phyloP scores from a whole-genome alignment of 108 stramenopile species.

The Cyclostephanos tholiformis region DNA sequence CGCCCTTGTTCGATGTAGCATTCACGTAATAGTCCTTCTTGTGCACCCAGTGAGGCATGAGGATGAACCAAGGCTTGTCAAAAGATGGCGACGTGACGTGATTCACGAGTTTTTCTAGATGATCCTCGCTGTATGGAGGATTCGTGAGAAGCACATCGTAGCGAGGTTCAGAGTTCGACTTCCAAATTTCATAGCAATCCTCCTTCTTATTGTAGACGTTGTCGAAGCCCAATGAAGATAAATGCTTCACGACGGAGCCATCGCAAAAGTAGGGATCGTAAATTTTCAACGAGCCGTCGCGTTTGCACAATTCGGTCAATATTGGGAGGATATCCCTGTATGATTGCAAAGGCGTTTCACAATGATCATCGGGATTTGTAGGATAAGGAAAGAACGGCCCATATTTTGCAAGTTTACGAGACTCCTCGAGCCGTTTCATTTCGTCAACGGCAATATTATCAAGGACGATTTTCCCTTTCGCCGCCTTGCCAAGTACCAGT shows the following conservation, averaged over 20 bases:
- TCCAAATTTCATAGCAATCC: constrained; percentile 77
- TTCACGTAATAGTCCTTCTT: constrained; percentile 81
- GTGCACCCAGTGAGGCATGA: constrained; percentile 87
- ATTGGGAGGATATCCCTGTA: constrained; percentile 88
- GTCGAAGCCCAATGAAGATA: constrained; percentile 83
- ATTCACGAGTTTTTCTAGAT: constrained; percentile 83
- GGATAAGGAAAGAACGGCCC: constrained; percentile 68
- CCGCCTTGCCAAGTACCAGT: constrained; percentile 52
- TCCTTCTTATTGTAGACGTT: constrained; percentile 89
- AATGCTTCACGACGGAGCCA: constrained; percentile 78
- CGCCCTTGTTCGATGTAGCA: constrained; percentile 29
- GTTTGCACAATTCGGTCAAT: constrained; percentile 52
- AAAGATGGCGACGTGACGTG: constrained; percentile 57
- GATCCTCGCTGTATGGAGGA: constrained; percentile 95
- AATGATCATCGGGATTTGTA: constrained; percentile 92
- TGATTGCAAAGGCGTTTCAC: constrained; percentile 91
- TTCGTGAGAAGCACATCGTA: constrained; percentile 94
- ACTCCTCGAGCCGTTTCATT: constrained; percentile 20
- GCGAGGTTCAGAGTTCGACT: constrained; percentile 57
- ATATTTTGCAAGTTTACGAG: neutral
- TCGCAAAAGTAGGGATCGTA: constrained; percentile 99
- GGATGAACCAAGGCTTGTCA: constrained; percentile 68
- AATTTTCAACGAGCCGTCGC: constrained; percentile 52
- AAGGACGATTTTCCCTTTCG: constrained; percentile 20
- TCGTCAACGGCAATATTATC: constrained; percentile 14